phyloP scores from a whole-genome alignment of 106 monocot species.

The Allium cepa region DNA sequence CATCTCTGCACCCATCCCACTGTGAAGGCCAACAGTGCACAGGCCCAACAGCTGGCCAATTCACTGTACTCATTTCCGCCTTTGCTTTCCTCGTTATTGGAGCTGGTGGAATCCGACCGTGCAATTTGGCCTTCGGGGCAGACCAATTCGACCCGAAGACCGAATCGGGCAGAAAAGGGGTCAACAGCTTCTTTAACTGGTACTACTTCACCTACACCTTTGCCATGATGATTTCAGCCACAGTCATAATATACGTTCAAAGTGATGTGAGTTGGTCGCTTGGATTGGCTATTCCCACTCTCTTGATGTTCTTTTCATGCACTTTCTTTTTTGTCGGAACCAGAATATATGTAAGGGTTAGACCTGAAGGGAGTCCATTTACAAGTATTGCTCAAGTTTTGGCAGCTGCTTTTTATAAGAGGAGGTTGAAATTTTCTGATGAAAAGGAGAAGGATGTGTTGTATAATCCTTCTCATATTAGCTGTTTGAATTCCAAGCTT shows the following conservation, averaged over 20 bases:
- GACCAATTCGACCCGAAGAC: constrained; percentile 84
- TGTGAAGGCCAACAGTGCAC: constrained; percentile 33
- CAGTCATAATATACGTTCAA: constrained; percentile 82
- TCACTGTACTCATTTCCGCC: constrained; percentile 31
- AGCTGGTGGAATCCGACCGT: constrained; percentile 83
- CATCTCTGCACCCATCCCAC: constrained; percentile 40
- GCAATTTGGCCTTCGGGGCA: constrained; percentile 79
- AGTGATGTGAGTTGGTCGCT: constrained; percentile 68
- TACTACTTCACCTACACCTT: constrained; percentile 76
- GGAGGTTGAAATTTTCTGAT: constrained; percentile 4
- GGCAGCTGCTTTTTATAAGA: constrained; percentile 17
- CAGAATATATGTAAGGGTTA: constrained; percentile 49
- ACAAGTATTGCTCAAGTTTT: constrained; percentile 39
- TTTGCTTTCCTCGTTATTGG: constrained; percentile 57
- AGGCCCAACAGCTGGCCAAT: constrained; percentile 18
- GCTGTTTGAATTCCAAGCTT: constrained; percentile 31
- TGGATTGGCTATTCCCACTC: constrained; percentile 55
- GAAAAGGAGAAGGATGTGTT: constrained; percentile 2
- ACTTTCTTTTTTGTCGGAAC: constrained; percentile 57
- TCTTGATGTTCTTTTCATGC: constrained; percentile 59
- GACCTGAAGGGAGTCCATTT: constrained; percentile 66
- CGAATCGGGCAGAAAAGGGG: constrained; percentile 48
- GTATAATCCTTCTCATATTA: constrained; percentile 20
- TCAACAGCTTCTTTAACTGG: constrained; percentile 79
- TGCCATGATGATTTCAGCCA: constrained; percentile 62